Percentiles rank a stretch among this genome's conserved stretches.
phyloP scores from a whole-genome alignment of 129 eudicot species.

The Apium graveolens region DNA sequence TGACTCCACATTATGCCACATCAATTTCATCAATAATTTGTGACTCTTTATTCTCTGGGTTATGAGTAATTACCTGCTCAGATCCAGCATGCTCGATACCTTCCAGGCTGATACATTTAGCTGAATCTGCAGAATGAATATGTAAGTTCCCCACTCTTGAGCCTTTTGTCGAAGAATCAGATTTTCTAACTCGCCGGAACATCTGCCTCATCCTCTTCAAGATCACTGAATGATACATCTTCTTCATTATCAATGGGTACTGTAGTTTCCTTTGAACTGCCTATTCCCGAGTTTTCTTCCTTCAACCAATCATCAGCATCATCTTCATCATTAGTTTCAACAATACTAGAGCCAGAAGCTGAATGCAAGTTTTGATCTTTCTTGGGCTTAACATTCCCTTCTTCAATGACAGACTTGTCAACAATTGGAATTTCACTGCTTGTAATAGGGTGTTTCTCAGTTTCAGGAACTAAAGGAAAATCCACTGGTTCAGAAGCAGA shows the following conservation, averaged over 20 bases:
- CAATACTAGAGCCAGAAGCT: slow-evolving; percentile 6
- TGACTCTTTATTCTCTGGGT: slow-evolving; percentile 44
- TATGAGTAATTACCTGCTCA: slow-evolving; percentile 34
- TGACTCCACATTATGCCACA: slow-evolving; percentile 32
- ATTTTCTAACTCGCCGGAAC: slow-evolving; percentile 36
- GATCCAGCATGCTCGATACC: slow-evolving; percentile 27
- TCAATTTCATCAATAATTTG: slow-evolving; percentile 63
- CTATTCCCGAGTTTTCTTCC: slow-evolving; percentile 58
- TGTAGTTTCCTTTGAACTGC: slow-evolving; percentile 24
- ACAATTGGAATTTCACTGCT: slow-evolving; percentile 44
- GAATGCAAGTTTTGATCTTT: slow-evolving; percentile 18
- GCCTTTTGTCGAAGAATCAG: slow-evolving; percentile 50
- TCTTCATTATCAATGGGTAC: slow-evolving; percentile 54
- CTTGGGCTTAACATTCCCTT: slow-evolving; percentile 18
- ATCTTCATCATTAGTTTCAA: slow-evolving; percentile 37
- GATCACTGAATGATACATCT: slow-evolving; percentile 91
- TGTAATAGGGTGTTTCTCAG: slow-evolving; percentile 34
- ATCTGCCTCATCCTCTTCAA: slow-evolving; percentile 84
- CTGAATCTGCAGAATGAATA: neutral
- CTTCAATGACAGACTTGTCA: slow-evolving; percentile 51
- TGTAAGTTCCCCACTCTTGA: slow-evolving; percentile 11
- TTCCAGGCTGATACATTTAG: neutral
- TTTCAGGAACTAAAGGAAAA: slow-evolving; percentile 21
- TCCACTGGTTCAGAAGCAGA: slow-evolving; percentile 22
- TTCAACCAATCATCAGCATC: slow-evolving; percentile 80